Conservation (phyloP, 176 grass and related monocot species). For the Aegilops longissima region DNA sequence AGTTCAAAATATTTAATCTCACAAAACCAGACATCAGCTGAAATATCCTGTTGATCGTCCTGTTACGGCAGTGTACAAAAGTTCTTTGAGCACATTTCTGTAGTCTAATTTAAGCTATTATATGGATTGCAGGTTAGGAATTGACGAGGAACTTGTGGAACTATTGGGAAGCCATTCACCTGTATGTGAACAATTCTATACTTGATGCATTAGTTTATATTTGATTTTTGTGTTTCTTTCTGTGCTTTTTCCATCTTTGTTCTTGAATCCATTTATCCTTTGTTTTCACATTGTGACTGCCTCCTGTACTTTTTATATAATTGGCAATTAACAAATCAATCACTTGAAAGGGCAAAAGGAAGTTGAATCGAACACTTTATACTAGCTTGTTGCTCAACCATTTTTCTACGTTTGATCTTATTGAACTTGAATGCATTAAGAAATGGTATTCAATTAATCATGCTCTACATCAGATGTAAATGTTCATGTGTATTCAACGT, state of each 20-base stretch:
- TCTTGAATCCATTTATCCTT: not conserved
- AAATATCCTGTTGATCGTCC: not conserved
- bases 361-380: not conserved
- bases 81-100: not conserved
- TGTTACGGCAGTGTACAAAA: not conserved
- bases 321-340: not conserved
- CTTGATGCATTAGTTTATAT: not conserved
- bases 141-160: slow-evolving; percentile 87
- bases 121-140: slow-evolving; percentile 63
- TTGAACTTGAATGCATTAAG: not conserved
- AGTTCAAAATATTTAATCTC: not conserved
- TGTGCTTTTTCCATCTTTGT: not conserved
- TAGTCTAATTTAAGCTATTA: slow-evolving; percentile 30
- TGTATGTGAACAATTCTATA: slow-evolving; percentile 40
- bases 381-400: not conserved
- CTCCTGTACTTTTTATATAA: not conserved
- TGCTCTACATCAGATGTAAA: not conserved
- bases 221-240: not conserved
- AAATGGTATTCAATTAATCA: not conserved
- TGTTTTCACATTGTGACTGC: not conserved
- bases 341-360: not conserved
- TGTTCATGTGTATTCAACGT: not conserved
- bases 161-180: slow-evolving; percentile 73
- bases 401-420: slow-evolving; percentile 8
- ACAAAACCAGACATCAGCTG: not conserved